Base-by-base conservation (phyloP, 2,329 filamentous ascomycete genomes). In the Didymella pinodella region DNA sequence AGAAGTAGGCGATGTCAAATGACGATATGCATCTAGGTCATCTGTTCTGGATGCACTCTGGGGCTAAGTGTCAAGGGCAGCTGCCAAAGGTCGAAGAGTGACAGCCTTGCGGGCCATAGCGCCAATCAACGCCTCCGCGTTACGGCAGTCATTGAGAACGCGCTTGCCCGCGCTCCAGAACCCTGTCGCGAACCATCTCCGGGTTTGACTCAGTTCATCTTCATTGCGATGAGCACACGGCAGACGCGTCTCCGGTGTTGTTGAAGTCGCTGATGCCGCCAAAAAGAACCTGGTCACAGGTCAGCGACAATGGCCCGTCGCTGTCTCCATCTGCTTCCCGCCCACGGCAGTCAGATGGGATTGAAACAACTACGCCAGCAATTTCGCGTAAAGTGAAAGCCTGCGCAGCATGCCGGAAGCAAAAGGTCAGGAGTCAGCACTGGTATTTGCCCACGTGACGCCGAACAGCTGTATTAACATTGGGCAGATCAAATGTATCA, bases 391-490 rank as follows among this genome's bases (percentile, higher is more conserved):
- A 73, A 47, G 70, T 75, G 41, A 75, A 74, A 49, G 83, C 83
- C 28, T 85, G 83, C 66, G 83, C 82, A 10, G 80, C 83, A 62
- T 84, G 83, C 67, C 80, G 83, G 60, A 81, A 82, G 57, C 82
- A 84, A 62, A 84, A 85, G 70, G 71, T 72, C 16, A 16, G 54
- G 11, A 31, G 71, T 72, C 16, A 16, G 54, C 10, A 31, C 18
- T 28, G 28, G 18, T 34, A 18, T 43, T 8, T 28, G 16, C 10
- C 48, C 44, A 47, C 46, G 28, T 40, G 51, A 41, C 48, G 34
- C 20, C 52, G 7, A 38, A 54, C 38, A 29, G 18, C n/a, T 29
- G 40, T 28, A 38, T 53, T 67, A 45, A 66, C 31, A 2, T 12
- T 2, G 1, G 5, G n/a, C 26, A 74, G 72, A 83, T 84, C 61